phyloP scores from a whole-genome alignment of 176 grass and related monocot genomes.

The Oryza australiensis region DNA sequence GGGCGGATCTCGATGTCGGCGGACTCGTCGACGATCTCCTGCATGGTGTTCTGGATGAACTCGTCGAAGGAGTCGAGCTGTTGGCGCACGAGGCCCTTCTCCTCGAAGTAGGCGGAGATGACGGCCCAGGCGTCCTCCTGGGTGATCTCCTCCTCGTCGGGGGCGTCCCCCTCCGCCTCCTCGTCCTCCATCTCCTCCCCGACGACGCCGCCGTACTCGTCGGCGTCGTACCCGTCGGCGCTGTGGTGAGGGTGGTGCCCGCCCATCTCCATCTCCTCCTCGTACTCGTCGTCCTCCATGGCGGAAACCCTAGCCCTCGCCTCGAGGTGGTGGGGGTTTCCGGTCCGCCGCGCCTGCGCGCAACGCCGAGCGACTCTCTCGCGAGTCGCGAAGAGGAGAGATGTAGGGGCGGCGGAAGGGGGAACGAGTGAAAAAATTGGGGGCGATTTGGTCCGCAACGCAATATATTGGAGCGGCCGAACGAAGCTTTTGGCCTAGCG shows the following conservation, averaged over 20 bases:
- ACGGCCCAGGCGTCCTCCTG: constrained; percentile 97
- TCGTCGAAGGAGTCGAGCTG: constrained; percentile 96
- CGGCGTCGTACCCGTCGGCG: constrained; percentile 38
- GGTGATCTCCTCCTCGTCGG: constrained; percentile 85
- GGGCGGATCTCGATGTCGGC: constrained; percentile 94
- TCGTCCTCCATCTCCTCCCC: constrained; percentile 59
- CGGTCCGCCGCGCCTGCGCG: neutral
- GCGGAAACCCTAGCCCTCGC: constrained; percentile 21
- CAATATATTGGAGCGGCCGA: no score
- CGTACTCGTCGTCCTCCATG: constrained; percentile 68
- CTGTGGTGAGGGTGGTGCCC: constrained; percentile 37
- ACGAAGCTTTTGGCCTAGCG: no score
- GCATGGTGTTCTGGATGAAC: constrained; percentile 99
- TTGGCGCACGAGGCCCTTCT: constrained; percentile 95
- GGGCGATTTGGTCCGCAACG: no score
- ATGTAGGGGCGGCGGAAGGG: neutral
- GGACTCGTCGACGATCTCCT: constrained; percentile 95
- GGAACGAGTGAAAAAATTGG: no score
- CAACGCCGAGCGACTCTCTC: neutral
- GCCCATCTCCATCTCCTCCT: constrained; percentile 54
- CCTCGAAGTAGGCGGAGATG: constrained; percentile 97
- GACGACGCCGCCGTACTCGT: constrained; percentile 41
- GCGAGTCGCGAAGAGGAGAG: no score
- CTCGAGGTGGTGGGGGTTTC: neutral
- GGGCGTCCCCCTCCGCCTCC: constrained; percentile 41